These are phyloP conservation scores for Carallia pectinifolia DNA, from an alignment of 345 rosid species.

Conservation along the genomic window DNA sequence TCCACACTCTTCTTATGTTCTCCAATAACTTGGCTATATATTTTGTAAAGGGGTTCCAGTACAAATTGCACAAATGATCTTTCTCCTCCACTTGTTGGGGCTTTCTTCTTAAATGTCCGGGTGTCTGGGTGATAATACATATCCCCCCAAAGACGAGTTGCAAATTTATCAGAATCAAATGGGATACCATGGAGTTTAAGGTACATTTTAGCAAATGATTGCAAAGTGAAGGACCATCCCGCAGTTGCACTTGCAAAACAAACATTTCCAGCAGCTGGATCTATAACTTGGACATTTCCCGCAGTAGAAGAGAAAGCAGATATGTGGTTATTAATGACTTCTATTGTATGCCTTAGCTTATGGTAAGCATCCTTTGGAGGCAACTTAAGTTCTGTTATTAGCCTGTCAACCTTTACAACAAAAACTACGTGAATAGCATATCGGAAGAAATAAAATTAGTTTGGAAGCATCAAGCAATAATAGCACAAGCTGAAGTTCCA, in stretches of 20 bases:
- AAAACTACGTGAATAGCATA: slow-evolving; percentile 6
- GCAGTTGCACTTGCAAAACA: slow-evolving; percentile 95
- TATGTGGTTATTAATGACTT: slow-evolving; percentile 89
- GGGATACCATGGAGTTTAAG: slow-evolving; percentile 90
- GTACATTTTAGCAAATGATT: slow-evolving; percentile 89
- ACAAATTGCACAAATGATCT: slow-evolving; percentile 93
- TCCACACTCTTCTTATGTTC: slow-evolving; percentile 98
- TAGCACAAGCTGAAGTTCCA: neutral
- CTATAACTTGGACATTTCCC: slow-evolving; percentile 77
- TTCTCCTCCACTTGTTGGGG: slow-evolving; percentile 83
- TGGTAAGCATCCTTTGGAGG: slow-evolving; percentile 99
- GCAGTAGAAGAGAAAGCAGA: slow-evolving; percentile 86
- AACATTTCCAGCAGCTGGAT: slow-evolving; percentile 90
- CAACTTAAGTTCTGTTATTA: slow-evolving; percentile 91
- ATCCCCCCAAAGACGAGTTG: slow-evolving; percentile 96
- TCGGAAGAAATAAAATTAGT: slow-evolving; percentile 1
- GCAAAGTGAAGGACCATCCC: slow-evolving; percentile 97
- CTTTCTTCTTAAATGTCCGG: slow-evolving; percentile 68
- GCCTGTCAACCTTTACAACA: slow-evolving; percentile 75
- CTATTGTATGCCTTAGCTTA: slow-evolving; percentile 92
- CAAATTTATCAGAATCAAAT: slow-evolving; percentile 86
- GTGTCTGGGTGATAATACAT: slow-evolving; percentile 71
- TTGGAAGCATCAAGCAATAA: slow-evolving; percentile 1
- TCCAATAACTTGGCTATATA: slow-evolving; percentile 97
- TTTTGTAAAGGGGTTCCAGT: slow-evolving; percentile 90